Evolutionary conservation across 164 flowering plant genomes (phyloP), one percentile per base, ranked within the genome.

Genomic region (Tetrastigma voinierianum): DNA sequence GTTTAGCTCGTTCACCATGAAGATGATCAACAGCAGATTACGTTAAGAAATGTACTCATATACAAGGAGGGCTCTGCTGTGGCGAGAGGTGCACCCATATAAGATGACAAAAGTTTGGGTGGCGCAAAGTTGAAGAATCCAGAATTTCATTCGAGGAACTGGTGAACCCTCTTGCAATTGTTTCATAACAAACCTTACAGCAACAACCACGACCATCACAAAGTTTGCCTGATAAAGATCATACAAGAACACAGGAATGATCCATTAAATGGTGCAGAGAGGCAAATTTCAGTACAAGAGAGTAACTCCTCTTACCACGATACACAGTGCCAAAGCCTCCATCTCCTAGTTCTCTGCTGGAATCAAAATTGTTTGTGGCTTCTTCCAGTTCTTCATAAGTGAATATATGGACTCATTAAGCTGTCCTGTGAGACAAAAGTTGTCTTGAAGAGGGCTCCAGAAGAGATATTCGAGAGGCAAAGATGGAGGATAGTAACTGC

Each of bases 241-340:
- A 40, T 57, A 13, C 14, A 54, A 64, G 57, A 49, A 21, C 15
- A 20, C 57, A 57, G 2, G 21, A 2, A 46, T 14, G 40, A 10
- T 13, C 3, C 56, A 49, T 54, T 49, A 65, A 12, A 15, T 53
- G 25, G 9, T 24, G 21, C 20, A 40, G 1, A 51, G 9, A 51
- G 13, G 4, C 0, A 19, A 24, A 23, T 46, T 51, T 9, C 7
- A 47, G 3, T 48, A 40, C 2, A 51, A 2, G 46, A 32, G 51
- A 25, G 10, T 51, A 1, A 21, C n/a, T n/a, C n/a, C 48, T 46
- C 66, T 78, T 79, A 83, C 96, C 93, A 67, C 75, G 64, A 67
- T 89, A 89, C 10, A 91, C 97, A 10, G 85, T 81, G 21, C 97
- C 97, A 69, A 83, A 89, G 51, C 97, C 95, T 25, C 97, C 97